Percentiles rank a stretch among this genome's conserved stretches.
phyloP scores from a whole-genome alignment of 78 protist genomes.

The Guillardia theta region DNA sequence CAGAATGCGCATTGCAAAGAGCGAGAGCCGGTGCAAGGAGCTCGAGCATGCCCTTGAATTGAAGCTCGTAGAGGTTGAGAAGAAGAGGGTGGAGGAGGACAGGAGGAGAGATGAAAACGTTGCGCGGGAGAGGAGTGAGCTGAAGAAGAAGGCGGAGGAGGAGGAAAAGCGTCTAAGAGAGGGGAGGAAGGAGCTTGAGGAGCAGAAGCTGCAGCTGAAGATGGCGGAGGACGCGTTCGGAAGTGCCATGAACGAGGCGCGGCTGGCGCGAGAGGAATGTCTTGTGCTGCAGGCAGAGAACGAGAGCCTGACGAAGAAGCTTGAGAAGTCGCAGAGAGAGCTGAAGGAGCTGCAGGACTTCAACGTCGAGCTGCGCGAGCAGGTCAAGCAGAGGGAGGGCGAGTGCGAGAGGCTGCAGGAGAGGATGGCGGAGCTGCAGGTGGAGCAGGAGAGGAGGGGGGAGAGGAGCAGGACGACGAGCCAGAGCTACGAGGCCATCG shows the following conservation, averaged over 20 bases:
- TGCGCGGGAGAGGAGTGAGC: not conserved
- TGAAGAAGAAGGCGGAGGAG: not conserved
- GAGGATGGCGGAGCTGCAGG: not conserved
- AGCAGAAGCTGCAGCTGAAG: not conserved
- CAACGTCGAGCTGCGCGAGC: too few relatives aligned
- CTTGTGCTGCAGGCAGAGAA: not conserved
- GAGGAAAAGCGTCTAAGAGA: not conserved
- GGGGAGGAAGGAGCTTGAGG: not conserved
- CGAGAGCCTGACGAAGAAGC: not conserved
- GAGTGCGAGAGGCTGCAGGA: not conserved
- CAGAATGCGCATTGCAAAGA: not conserved
- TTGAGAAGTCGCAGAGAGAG: too few relatives aligned
- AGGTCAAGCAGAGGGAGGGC: too few relatives aligned
- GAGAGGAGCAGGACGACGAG: not conserved
- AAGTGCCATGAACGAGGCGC: not conserved
- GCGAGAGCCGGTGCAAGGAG: not conserved
- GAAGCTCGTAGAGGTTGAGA: not conserved
- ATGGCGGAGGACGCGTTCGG: not conserved
- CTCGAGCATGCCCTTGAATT: not conserved
- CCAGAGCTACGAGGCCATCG: not conserved
- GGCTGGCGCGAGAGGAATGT: not conserved
- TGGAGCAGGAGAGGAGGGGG: not conserved
- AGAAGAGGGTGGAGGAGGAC: not conserved
- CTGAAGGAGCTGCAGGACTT: too few relatives aligned
- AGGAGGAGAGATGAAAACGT: not conserved